Evolutionary conservation across 1,284 basidiomycete species (phyloP), one percentile per base, ranked within the genome.

Genomic region (Ustilago bromivora): DNA sequence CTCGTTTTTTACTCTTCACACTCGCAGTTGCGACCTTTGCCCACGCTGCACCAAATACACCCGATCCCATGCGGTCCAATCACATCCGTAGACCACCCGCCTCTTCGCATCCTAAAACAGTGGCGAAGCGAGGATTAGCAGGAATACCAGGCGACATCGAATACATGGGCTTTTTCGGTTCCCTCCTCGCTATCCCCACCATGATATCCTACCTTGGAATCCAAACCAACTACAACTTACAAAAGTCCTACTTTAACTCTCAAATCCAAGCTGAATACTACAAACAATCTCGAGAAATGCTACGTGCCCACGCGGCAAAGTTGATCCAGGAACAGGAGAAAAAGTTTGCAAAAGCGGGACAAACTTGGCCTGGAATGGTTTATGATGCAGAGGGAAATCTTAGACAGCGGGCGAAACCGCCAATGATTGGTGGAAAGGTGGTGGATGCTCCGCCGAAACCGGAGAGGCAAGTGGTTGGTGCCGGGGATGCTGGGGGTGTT

Each of bases 181-280:
- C 61, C 2, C 58, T 76, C 28, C 54, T 76, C n/a, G 54, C 61
- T 38, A 19, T 76, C n/a, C 73, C 73, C 28, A 66, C 58, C 11
- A 53, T 71, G 61, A 34, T 76, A 2, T 68, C 65, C 11, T 23
- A 68, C 32, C 46, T 71, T 8, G 73, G 68, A 5, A 65, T 76
- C 17, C 43, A 64, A 13, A 71, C 73, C 11, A 57, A 68, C 47
- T 71, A 71, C 69, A 76, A 76, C 38, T 31, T 76, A 2, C 54
- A 71, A 36, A 71, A 71, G 17, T 55, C 55, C 1, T 76, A 71
- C 51, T 76, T 56, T 58, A 64, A 68, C 34, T 63, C 57, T 15
- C 57, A 68, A 32, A 34, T 71, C 66, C 68, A 62, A 9, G 68
- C 69, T 3, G 34, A 68, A 17, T 71, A 76, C 43, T 76, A 71